phyloP scores from a whole-genome alignment of 805 yeast genomes.

The Myxozyma sirexii region DNA sequence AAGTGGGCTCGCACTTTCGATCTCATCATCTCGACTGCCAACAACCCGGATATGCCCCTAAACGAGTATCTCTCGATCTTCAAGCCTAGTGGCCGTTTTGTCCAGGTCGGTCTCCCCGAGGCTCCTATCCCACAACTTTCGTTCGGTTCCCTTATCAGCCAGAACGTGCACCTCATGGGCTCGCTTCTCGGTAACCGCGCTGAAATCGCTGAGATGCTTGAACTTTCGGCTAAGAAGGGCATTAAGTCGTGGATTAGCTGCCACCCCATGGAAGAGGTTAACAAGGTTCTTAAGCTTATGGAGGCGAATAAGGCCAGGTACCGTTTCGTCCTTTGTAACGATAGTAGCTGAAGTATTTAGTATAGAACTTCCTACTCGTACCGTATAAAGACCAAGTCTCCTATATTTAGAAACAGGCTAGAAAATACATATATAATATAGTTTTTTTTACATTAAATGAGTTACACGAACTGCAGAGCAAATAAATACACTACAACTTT shows the following conservation, averaged over 20 bases:
- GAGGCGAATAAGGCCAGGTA: conserved; percentile 33
- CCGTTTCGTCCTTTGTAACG: conserved; percentile 31
- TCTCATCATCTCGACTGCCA: conserved; percentile 57
- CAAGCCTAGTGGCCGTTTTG: conserved; percentile 60
- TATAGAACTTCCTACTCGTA: too few relatives aligned
- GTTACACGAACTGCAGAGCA: too few relatives aligned
- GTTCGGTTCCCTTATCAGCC: conserved; percentile 33
- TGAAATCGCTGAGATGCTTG: conserved; percentile 68
- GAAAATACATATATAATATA: too few relatives aligned
- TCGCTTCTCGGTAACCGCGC: conserved; percentile 64
- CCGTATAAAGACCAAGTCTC: too few relatives aligned
- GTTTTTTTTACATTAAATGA: too few relatives aligned
- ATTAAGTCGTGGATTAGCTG: conserved; percentile 34
- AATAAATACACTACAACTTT: conserved; percentile 27
- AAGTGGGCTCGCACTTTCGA: conserved; percentile 48
- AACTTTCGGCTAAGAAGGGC: conserved; percentile 59
- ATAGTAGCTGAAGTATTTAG: background rate
- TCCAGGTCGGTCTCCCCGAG: conserved; percentile 68
- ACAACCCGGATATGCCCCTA: conserved; percentile 45
- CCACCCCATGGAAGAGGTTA: conserved; percentile 35
- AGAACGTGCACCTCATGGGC: conserved; percentile 44
- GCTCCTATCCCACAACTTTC: conserved; percentile 32
- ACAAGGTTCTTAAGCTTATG: conserved; percentile 30
- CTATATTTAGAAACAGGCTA: too few relatives aligned
- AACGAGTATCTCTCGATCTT: conserved; percentile 54